A percentile compares a stretch with the other conserved stretches of the same genome.
phyloP scores from a whole-genome alignment of 2,329 filamentous ascomycete species.

The Colletotrichum magnum region DNA sequence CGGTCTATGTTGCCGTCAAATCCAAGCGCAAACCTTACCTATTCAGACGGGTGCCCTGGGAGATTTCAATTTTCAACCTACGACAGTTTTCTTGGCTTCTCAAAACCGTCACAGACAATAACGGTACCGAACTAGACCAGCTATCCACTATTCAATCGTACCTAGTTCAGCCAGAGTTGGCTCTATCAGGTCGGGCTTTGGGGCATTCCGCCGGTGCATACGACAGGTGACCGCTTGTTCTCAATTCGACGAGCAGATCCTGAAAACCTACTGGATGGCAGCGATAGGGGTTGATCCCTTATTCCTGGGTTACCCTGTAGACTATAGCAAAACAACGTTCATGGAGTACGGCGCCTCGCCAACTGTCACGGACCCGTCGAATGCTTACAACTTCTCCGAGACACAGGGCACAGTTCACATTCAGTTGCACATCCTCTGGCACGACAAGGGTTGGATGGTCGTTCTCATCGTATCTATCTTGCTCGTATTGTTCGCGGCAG shows the following conservation, averaged over 20 bases:
- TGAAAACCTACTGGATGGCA: slow-evolving; percentile 4
- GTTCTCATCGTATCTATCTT: background rate
- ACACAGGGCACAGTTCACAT: slow-evolving; percentile 3
- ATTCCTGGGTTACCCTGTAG: slow-evolving; percentile 4
- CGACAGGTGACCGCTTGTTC: background rate
- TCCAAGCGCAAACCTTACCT: background rate
- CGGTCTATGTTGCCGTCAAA: background rate
- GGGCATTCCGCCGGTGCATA: background rate
- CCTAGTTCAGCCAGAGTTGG: background rate
- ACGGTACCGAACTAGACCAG: background rate
- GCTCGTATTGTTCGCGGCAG: slow-evolving; percentile 1
- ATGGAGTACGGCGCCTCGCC: background rate
- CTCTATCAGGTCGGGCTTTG: background rate
- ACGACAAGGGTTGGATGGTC: slow-evolving; percentile 5
- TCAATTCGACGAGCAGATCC: background rate
- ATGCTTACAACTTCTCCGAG: background rate
- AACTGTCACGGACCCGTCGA: background rate
- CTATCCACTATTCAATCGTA: slow-evolving; percentile 5
- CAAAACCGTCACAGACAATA: slow-evolving; percentile 1
- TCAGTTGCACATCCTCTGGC: background rate
- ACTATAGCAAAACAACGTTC: background rate
- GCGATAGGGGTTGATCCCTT: background rate
- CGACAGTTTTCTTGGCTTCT: background rate
- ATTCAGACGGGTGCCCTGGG: background rate
- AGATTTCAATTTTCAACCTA: background rate